These are phyloP conservation scores for Ogataea ganodermae DNA, from an alignment of 805 yeast species.

Conservation along the genomic window DNA sequence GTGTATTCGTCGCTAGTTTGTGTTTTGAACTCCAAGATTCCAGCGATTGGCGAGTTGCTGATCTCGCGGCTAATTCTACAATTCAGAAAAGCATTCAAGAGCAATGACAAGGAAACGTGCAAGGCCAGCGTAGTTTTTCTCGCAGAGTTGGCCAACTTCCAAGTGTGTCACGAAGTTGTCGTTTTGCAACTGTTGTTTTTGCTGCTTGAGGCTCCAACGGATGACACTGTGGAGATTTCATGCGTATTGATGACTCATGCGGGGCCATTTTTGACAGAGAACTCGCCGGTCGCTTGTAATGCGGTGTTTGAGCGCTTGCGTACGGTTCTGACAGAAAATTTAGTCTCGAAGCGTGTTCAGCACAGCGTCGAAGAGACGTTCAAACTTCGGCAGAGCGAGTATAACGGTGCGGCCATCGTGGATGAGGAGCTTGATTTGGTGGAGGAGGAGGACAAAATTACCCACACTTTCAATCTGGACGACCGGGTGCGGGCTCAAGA, in stretches of 20 bases:
- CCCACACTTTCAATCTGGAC: conserved; percentile 58
- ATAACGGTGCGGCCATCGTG: conserved; percentile 40
- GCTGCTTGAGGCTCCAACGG: conserved; percentile 46
- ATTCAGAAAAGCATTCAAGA: conserved; percentile 55
- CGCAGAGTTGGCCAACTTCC: conserved; percentile 63
- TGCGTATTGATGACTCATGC: conserved; percentile 47
- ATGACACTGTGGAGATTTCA: conserved; percentile 58
- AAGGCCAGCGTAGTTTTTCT: conserved; percentile 50
- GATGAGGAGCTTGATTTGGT: conserved; percentile 57
- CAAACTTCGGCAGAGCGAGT: conserved; percentile 47
- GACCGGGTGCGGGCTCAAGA: conserved; percentile 50
- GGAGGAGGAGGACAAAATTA: conserved; percentile 60
- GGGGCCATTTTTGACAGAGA: conserved; percentile 57
- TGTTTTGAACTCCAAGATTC: conserved; percentile 65
- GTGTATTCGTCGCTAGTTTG: conserved; percentile 60
- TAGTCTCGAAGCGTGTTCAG: conserved; percentile 44
- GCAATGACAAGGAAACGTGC: conserved; percentile 47
- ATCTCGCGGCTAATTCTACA: conserved; percentile 54
- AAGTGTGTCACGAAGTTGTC: conserved; percentile 57
- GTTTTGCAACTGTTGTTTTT: conserved; percentile 53
- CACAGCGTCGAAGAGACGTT: conserved; percentile 53
- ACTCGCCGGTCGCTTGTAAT: conserved; percentile 34
- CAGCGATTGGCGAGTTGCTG: conserved; percentile 64
- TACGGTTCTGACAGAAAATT: conserved; percentile 56
- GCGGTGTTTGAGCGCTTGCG: conserved; percentile 59